Percentiles rank a stretch among this genome's conserved stretches.
Conservation (phyloP, 441 rosid species). For the Melastoma candidum region DNA sequence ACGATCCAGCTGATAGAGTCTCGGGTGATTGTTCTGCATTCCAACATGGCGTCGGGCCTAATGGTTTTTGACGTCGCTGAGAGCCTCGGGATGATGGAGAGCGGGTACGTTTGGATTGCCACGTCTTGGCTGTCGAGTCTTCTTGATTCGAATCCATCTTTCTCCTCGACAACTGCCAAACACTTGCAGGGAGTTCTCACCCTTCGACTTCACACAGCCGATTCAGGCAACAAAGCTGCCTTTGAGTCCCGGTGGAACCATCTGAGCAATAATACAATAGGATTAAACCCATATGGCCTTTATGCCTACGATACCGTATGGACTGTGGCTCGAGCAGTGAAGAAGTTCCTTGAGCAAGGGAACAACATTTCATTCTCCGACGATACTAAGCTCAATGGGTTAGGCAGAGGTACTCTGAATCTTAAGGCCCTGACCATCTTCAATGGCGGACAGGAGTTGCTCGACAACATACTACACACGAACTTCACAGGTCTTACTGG, state of each 20-base stretch:
- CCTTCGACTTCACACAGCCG: conserved; percentile 12
- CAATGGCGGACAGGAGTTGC: conserved; percentile 14
- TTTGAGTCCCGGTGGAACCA: conserved; percentile 10
- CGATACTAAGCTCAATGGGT: conserved; percentile 5
- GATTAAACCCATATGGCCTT: conserved; percentile 13
- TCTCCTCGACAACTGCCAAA: neutral
- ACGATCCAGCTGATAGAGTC: conserved; percentile 13
- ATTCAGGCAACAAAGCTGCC: conserved; percentile 8
- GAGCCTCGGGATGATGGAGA: conserved; percentile 14
- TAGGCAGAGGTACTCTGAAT: conserved; percentile 12
- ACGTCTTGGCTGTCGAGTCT: conserved; percentile 16
- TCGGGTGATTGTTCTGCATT: conserved; percentile 13
- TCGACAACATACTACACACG: conserved; percentile 9
- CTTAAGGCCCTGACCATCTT: conserved; percentile 13
- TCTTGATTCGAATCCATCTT: conserved; percentile 11
- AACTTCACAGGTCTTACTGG: conserved; percentile 17
- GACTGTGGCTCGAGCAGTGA: conserved; percentile 14
- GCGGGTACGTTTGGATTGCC: conserved; percentile 18
- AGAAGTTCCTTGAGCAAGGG: conserved; percentile 14
- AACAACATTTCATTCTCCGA: conserved; percentile 15
- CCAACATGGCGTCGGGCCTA: conserved; percentile 11
- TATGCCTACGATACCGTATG: conserved; percentile 18
- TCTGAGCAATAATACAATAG: conserved; percentile 11
- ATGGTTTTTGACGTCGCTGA: conserved; percentile 15
- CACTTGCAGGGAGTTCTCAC: conserved; percentile 11